Percentiles rank a stretch among this genome's conserved stretches.
These are phyloP conservation scores for Beauveria sp. DNA, from an alignment of 2,329 filamentous ascomycete species.

Conservation along the genomic window DNA sequence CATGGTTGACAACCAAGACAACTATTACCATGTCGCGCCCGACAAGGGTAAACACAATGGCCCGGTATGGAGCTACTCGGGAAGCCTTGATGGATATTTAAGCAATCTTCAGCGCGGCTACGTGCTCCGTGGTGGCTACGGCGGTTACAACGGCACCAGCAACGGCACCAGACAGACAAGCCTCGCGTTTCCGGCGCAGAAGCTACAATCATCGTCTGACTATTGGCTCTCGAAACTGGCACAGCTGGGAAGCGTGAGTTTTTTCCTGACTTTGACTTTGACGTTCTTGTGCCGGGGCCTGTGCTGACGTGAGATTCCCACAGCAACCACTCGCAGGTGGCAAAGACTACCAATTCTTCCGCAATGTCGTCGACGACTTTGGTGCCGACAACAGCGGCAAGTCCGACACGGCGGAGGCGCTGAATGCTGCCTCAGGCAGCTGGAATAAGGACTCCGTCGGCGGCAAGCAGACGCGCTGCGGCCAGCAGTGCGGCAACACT, in stretches of 20 bases:
- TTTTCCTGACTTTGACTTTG: not conserved
- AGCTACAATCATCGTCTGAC: not conserved
- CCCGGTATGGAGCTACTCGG: constrained; percentile 10
- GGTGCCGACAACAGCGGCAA: constrained; percentile 39
- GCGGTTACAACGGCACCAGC: too few species aligned
- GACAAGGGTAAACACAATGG: constrained; percentile 2
- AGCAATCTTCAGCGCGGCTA: not conserved
- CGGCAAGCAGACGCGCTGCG: constrained; percentile 46
- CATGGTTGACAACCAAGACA: constrained; percentile 17
- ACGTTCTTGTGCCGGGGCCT: too few species aligned
- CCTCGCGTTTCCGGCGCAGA: too few species aligned
- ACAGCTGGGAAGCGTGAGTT: not conserved
- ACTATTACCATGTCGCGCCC: constrained; percentile 17
- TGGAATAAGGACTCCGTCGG: constrained; percentile 34
- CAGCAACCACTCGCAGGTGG: constrained; percentile 13
- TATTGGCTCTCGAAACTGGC: constrained; percentile 6
- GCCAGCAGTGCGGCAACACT: constrained; percentile 56
- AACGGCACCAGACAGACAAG: too few species aligned
- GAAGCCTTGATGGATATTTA: not conserved
- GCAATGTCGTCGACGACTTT: constrained; percentile 39
- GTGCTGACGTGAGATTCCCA: not conserved
- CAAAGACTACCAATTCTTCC: constrained; percentile 43
- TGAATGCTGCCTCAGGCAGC: constrained; percentile 48
- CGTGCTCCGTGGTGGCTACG: constrained; percentile 13
- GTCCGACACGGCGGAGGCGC: constrained; percentile 20